Percentiles rank a stretch among this genome's conserved stretches.
Conservation (phyloP, 1,139 yeast species). For the Sugiyamaella japonica region DNA sequence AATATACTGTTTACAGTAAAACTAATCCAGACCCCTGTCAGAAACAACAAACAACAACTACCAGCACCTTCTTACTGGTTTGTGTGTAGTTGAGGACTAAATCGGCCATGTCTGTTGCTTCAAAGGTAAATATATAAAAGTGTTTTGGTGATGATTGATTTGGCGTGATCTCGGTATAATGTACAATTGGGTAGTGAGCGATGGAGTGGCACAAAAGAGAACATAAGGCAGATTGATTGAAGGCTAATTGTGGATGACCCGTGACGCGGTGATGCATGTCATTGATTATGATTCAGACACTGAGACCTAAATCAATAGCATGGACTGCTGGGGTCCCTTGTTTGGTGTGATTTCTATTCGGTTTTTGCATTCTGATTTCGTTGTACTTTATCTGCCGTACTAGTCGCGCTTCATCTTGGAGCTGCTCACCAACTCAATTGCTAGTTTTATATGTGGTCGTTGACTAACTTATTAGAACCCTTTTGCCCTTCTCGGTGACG, state of each 20-base stretch:
- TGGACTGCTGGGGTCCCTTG: too few species aligned
- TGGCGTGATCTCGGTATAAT: not conserved
- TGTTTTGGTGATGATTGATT: not conserved
- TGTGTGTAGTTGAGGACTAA: slow-evolving; percentile 16
- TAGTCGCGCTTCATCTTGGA: too few species aligned
- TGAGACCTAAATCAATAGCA: too few species aligned
- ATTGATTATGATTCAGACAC: not conserved
- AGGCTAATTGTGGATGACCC: not conserved
- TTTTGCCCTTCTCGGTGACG: slow-evolving; percentile 53
- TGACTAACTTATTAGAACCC: slow-evolving; percentile 31
- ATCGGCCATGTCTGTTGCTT: slow-evolving; percentile 35
- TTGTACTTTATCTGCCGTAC: too few species aligned
- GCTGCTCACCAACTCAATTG: not conserved
- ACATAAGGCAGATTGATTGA: too few species aligned
- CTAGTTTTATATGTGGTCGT: not conserved
- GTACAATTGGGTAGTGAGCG: not conserved
- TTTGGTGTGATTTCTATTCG: too few species aligned
- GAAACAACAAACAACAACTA: slow-evolving; percentile 11
- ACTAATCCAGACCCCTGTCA: slow-evolving; percentile 1
- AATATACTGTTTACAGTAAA: slow-evolving; percentile 13
- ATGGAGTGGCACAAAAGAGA: not conserved
- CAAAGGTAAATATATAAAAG: slow-evolving; percentile 29
- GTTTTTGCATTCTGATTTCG: too few species aligned
- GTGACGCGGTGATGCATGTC: not conserved
- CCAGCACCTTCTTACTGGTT: slow-evolving; percentile 5